Evolutionary conservation across 352 stramenopile species (phyloP), one percentile per base, ranked within the genome.

Genomic region (Phytophthora pistaciae): DNA sequence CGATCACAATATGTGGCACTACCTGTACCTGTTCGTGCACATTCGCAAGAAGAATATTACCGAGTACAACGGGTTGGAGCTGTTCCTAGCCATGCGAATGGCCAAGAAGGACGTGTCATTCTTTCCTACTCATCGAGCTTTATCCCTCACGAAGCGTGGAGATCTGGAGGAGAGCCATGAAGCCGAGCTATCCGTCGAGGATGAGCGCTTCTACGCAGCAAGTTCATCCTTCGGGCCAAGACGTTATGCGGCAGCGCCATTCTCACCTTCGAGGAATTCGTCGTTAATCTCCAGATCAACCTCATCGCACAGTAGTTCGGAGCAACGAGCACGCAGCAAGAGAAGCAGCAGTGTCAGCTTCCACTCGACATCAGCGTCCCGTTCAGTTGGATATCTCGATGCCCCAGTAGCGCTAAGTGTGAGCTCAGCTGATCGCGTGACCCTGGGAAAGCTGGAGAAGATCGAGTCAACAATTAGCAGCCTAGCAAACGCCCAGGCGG

Each of bases 1-100:
- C 23, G 84, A 94, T 33, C 87, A 94, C 75, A 94, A 93, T 66
- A 90, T 93, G 80, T 94, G 85, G 85, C 80, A 93, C 60, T 94
- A 94, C 63, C 75, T 94, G 29, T 92, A 85, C 33, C 62, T 94
- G 4, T 93, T 94, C 58, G 87, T 92, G 13, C 87, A 94, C 64
- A 91, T 94, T 60, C 80, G 81, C 60, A 92, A 92, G 66, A 94
- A 94, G 55, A 74, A 57, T 0, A 91, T 91, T 38, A 93, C 87
- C 0, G 87, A 94, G 49, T 94, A 93, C 78, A 91, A 88, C 42
- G 87, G 87, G 1, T 58, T 94, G n/a, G 87, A 94, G 70, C 64
- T 93, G n/a, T 91, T 89, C 69, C 62, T 94, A n/a, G 87, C 87
- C 4, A 89, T 89, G 71, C 78, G 77, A 4, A 93, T 94, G 85